Base-by-base conservation (phyloP, 164 flowering plant species). In the Saururus chinensis region DNA sequence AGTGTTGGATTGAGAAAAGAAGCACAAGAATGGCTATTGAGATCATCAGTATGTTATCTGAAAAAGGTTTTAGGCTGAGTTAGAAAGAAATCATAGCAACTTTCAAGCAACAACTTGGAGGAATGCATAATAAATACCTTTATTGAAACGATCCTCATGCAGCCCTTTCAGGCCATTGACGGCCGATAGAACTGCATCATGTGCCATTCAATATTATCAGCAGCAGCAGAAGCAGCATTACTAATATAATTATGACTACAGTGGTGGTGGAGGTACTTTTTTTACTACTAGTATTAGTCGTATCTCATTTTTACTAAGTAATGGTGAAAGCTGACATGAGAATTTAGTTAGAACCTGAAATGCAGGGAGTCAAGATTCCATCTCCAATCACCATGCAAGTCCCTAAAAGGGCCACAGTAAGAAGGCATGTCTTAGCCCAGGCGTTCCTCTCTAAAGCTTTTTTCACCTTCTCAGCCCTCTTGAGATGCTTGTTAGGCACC, bases 331-430 rank as follows among this genome's bases (percentile, higher is more conserved):
- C n/a, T n/a, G n/a, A n/a, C n/a, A n/a, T n/a, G n/a, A n/a, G n/a
- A n/a, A n/a, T n/a, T n/a, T n/a, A n/a, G n/a, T n/a, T n/a, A 56
- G 17, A 68, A 87, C 97, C 97, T 75, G 95, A 90, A 61, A 88
- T 90, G 57, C 90, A 95, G 23, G 97, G 92, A 64, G 92, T 83
- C 22, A 90, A 82, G 25, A 86, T 85, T 59, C 97, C 95, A 75
- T 90, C 92, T 53, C 95, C 91, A 35, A 90, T 88, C 66, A 86
- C 84, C 97, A 90, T 90, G 74, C 80, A 80, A 60, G 93, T 85
- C 64, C 97, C 91, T 62, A 82, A 74, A 19, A 90, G 71, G 37
- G 88, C 97, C 60, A 86, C 76, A 60, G 84, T 48, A 40, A 84
- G 83, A 52, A 91, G 70, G 13, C 71, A 78, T 42, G 81, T 84